Base-by-base conservation (phyloP, 306 rosid species). In the Prunus salicina region DNA sequence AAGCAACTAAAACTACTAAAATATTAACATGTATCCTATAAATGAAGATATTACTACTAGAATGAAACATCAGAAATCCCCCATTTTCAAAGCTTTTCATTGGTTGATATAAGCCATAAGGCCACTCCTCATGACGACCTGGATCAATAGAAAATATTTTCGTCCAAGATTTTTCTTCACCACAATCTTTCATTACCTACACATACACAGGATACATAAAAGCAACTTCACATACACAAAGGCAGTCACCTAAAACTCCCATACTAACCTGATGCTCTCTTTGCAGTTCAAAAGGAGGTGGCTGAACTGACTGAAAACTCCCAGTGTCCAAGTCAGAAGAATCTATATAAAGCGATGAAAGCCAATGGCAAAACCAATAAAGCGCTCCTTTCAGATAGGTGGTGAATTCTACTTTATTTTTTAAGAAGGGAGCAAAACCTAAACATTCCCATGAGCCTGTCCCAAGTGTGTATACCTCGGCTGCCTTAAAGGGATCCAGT, bases 321-420 rank as follows among this genome's bases (percentile, higher is more conserved):
- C 75, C 84, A 16, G 22, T 71, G 15, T 57, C 82, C 10, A 77
- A 51, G 22, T 61, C 46, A 27, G 71, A 78, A 30, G 45, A 78
- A 41, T 7, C 47, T 24, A 64, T 71, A 34, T 34, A 34, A 6
- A 2, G 41, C 41, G 5, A 5, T 8, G 18, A 34, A 20, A 25
- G 1, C 2, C 2, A 1, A 12, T 0, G 2, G 65, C 11, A 7
- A 55, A 78, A 57, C 76, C 79, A 81, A n/a, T 78, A 72, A 46
- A 81, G 45, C 12, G 76, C 60, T 43, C 85, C 83, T 2, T 72
- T 34, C 9, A 71, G 12, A 41, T 64, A 71, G 73, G 52, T 78
- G 19, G 81, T 67, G 51, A 24, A 69, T 1, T 5, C 56, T 22
- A 2, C 6, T 8, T 16, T 2, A 13, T 49, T 16, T 63, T 30